A percentile compares a stretch with the other conserved stretches of the same genome.
Evolutionary conservation across 345 rosid species (phyloP).

Genomic region (Citrus maxima): DNA sequence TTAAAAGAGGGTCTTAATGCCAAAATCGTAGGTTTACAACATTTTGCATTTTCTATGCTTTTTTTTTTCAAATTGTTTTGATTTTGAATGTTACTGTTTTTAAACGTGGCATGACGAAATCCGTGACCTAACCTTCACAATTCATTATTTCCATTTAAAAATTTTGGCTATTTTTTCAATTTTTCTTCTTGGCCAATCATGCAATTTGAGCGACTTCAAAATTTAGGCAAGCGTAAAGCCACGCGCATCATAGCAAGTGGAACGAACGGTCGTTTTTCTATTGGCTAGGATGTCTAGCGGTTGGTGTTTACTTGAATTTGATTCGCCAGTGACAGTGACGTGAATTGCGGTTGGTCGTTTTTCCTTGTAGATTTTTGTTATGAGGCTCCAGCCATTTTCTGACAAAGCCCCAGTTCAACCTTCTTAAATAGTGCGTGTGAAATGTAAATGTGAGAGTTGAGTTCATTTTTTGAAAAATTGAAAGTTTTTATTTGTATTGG

Average conservation of each 20-base stretch:
- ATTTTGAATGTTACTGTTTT: not conserved
- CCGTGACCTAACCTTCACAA: conserved; percentile 37
- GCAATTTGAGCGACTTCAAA: not conserved
- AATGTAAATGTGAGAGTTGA: not conserved
- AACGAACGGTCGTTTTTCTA: not conserved
- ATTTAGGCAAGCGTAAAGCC: not conserved
- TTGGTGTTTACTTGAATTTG: not conserved
- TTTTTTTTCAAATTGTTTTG: not conserved
- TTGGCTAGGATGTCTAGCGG: not conserved
- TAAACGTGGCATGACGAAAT: conserved; percentile 28
- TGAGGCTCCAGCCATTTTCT: conserved; percentile 1
- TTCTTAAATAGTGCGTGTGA: not conserved
- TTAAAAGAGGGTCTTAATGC: too few species aligned
- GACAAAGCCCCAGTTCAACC: not conserved
- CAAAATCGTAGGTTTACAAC: not conserved
- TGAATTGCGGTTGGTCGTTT: not conserved
- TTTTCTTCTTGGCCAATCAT: not conserved
- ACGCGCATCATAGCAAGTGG: not conserved
- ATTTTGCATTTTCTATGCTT: not conserved
- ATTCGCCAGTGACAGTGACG: not conserved
- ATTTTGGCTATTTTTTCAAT: not conserved
- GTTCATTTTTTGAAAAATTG: conserved; percentile 5
- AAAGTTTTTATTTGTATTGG: not conserved
- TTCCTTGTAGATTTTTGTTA: not conserved
- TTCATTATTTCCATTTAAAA: not conserved